Base-by-base conservation (phyloP, 2,329 filamentous ascomycete species). In the Colletotrichum salicis region DNA sequence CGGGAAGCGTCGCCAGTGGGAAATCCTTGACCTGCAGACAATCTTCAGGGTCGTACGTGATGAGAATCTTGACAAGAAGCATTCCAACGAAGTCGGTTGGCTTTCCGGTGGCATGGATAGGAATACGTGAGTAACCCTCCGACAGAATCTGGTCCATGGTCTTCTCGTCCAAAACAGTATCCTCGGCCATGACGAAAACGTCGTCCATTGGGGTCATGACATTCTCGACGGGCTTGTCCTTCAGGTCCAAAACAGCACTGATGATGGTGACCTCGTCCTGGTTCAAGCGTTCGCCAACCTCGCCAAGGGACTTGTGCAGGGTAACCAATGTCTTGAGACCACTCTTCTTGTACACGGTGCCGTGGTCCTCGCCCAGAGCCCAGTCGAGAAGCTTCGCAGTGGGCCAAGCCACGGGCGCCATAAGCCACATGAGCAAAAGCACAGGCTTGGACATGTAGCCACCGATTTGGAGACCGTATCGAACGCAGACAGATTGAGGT, bases 181-280 rank as follows among this genome's bases (percentile, higher is more conserved):
- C 95, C 63, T 96, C 93, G n/a, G 95, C 95, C 90, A 99, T 94
- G 73, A 93, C 96, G 80, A 97, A 99, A 60, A 98, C 96, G 79
- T 99, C 95, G 57, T 94, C 91, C 93, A 99, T 98, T 1, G 96
- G 96, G 0, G 97, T 99, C 96, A 99, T 99, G 79, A 99, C 97
- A 78, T 91, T 93, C 56, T 94, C 94, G 7, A 99, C 95, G 0
- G 96, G 88, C 84, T 99, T 99, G 76, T 96, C 95, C 84, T 98
- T 99, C 75, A 99, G 86, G 79, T 99, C 96, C 69, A 99, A 85
- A 15, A 98, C 96, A 48, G 96, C 96, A 75, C 94, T 97, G 82
- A 99, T 99, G 80, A 99, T 99, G 72, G 96, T 98, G 75, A 99
- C 96, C 82, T 99, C 96, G 79, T 99, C 96, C 76, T 97, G 93